A percentile compares a stretch with the other conserved stretches of the same genome.
Conservation (phyloP, 129 eudicot species). For the Erigeron canadensis region DNA sequence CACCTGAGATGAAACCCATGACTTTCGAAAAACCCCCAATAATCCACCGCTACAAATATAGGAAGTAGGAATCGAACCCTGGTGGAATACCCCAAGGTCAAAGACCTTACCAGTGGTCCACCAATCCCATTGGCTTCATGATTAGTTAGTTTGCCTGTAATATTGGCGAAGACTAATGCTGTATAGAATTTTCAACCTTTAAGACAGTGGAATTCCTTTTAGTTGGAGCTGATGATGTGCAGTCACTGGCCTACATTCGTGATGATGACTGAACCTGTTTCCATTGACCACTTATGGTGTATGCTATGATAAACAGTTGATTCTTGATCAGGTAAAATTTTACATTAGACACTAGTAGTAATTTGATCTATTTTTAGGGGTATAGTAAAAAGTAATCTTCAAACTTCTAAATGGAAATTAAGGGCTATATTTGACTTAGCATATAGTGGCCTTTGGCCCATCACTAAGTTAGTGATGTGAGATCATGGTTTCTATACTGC, state of each 20-base stretch:
- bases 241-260: slow-evolving; percentile 18
- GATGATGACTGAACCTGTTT: slow-evolving; percentile 31
- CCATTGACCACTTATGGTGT: slow-evolving; percentile 20
- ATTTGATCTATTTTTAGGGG: not conserved
- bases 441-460: slow-evolving; percentile 11
- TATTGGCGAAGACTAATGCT: slow-evolving; percentile 14
- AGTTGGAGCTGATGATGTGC: slow-evolving; percentile 27
- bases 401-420: not conserved
- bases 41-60: no score
- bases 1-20: no score
- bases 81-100: no score
- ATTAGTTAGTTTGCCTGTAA: slow-evolving; percentile 8
- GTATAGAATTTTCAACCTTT: slow-evolving; percentile 20
- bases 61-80: no score
- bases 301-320: slow-evolving; percentile 11
- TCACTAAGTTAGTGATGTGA: not conserved
- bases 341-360: not conserved
- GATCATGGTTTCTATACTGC: not conserved
- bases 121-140: no score
- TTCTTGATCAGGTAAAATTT: not conserved
- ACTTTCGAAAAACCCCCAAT: no score
- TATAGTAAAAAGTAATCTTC: slow-evolving; percentile 5
- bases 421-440: not conserved
- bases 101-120: no score
- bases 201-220: slow-evolving; percentile 30